phyloP scores from a whole-genome alignment of 352 stramenopile species.

The Globisporangium cederbergense region DNA sequence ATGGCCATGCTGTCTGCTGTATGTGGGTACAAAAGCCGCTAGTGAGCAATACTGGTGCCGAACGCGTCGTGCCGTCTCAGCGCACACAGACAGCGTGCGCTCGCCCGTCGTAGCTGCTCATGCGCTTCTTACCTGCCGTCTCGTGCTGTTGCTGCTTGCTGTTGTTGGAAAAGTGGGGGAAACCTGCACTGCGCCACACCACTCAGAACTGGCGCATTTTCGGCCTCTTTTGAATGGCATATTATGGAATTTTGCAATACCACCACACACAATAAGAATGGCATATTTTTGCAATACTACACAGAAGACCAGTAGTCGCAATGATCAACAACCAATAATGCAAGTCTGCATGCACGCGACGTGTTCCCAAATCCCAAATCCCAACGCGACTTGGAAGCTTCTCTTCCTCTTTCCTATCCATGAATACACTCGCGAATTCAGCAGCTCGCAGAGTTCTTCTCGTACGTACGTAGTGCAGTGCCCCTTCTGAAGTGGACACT shows the following conservation, averaged over 20 bases:
- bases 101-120: neutral
- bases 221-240: too few relatives aligned
- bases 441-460: neutral
- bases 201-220: neutral
- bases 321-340: too few relatives aligned
- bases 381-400: neutral
- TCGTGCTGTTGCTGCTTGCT: neutral
- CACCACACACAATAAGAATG: too few relatives aligned
- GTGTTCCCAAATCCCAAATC: neutral
- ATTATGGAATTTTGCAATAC: too few relatives aligned
- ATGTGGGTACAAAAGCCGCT: neutral
- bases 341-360: too few relatives aligned
- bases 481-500: neutral
- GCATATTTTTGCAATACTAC: too few relatives aligned
- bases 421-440: neutral
- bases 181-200: neutral
- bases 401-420: neutral
- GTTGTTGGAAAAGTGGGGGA: neutral
- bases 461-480: neutral
- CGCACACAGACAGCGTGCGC: neutral
- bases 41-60: neutral
- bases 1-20: conserved; percentile 8
- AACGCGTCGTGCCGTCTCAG: too few relatives aligned
- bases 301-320: too few relatives aligned
- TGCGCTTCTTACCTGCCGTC: neutral